Base-by-base conservation (phyloP, 805 yeast species). In the Ogataea neopini region DNA sequence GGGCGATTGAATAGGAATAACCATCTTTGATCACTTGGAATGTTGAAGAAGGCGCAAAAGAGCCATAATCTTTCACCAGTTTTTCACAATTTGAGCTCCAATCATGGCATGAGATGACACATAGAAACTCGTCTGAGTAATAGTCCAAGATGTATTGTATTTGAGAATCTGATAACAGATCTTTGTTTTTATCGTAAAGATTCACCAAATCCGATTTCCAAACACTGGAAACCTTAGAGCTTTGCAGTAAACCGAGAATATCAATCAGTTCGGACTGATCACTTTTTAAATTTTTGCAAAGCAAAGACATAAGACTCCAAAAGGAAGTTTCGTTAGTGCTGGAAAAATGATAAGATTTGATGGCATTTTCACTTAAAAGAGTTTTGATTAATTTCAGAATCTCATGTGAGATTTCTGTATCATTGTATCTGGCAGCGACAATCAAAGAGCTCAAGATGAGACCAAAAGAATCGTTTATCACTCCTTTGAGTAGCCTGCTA, bases 51-150 rank as follows among this genome's bases (percentile, higher is more conserved):
- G 57, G 63, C 59, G 57, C 68, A 75, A 56, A 78, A 2, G 35
- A 20, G 35, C 52, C 57, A 38, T 53, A 81, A 6, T 69, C 66
- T n/a, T 69, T 65, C 29, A 83, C 61, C 2, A 84, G 54, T 25
- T 64, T 61, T 6, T 62, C 60, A 34, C 79, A 66, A 51, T 79
- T 77, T 2, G 64, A 70, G 40, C 66, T 65, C 87, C 90, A 84
- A 7, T 71, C 62, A 0, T 74, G 68, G 25, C 75, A 64, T 5
- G 81, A 60, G 9, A 81, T 77, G 2, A 82, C 72, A 57, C 91
- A 84, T 25, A 74, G 58, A 44, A 75, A 73, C 44, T 78, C 77
- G 10, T 70, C 68, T 3, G 67, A 64, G 59, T 79, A 83, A 53
- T 68, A 74, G 2, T 69, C 63, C 22, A 85, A 60, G 3, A 86